These are phyloP conservation scores for Corymbia maculata DNA, from an alignment of 345 rosid species.

Conservation along the genomic window DNA sequence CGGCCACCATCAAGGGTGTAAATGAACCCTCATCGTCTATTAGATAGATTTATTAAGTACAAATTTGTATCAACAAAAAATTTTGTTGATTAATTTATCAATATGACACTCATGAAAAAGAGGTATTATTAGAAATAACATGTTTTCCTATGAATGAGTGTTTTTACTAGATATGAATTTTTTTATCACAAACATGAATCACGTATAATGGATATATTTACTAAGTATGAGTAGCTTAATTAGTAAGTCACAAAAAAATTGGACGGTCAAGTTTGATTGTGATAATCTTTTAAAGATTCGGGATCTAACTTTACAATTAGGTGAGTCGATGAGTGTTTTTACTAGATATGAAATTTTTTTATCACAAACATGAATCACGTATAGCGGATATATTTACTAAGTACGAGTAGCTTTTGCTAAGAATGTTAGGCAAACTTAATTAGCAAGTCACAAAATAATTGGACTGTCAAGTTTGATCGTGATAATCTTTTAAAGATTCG, in stretches of 20 bases:
- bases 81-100: neutral
- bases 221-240: neutral
- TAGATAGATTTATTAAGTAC: neutral
- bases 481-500: accelerated
- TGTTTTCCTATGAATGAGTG: neutral
- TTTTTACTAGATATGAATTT: accelerated
- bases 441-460: neutral
- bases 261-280: neutral
- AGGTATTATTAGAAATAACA: neutral
- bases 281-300: accelerated
- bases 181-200: neutral
- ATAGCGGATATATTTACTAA: no score
- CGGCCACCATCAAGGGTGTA: neutral
- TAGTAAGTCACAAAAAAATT: neutral
- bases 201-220: no score
- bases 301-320: neutral
- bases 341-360: accelerated
- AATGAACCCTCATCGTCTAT: neutral
- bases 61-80: neutral
- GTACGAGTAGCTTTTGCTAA: neutral
- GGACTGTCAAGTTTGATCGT: neutral
- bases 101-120: neutral
- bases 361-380: accelerated
- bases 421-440: neutral
- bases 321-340: neutral